Evolutionary conservation across 2,329 filamentous ascomycete genomes (phyloP).

Genomic region (Karstenula rhodostoma): DNA sequence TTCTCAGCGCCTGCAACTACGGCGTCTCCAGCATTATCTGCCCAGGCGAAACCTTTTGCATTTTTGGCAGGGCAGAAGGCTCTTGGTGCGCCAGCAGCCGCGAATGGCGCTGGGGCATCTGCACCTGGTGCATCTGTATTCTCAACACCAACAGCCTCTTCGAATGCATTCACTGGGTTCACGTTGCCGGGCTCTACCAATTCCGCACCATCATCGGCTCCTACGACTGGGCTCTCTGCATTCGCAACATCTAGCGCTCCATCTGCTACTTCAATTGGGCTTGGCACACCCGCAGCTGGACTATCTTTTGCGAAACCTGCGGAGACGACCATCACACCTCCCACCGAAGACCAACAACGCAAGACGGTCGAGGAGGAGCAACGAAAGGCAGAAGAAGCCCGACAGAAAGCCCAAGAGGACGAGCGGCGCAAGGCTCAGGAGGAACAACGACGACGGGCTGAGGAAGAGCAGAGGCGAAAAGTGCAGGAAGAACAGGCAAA

Average conservation of each 20-base stretch:
- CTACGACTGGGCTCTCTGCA: background rate
- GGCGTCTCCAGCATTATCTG: background rate
- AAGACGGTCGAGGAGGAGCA: slow-evolving; percentile 10
- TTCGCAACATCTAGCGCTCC: background rate
- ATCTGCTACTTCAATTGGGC: background rate
- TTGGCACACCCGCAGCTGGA: background rate
- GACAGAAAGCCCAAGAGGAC: slow-evolving; percentile 13
- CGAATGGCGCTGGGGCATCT: background rate
- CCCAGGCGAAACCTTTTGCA: background rate
- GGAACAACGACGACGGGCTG: slow-evolving; percentile 15
- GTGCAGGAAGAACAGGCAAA: slow-evolving; percentile 19
- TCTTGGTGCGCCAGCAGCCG: background rate
- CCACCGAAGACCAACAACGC: background rate
- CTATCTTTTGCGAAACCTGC: background rate
- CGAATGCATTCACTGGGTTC: background rate
- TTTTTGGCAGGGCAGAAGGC: background rate
- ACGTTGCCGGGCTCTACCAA: too few species aligned
- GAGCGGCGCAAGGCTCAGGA: slow-evolving; percentile 15
- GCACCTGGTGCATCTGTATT: background rate
- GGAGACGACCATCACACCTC: background rate
- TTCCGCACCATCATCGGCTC: background rate
- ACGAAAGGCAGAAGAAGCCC: slow-evolving; percentile 16
- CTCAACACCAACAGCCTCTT: background rate
- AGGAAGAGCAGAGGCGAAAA: slow-evolving; percentile 23
- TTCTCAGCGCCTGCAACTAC: background rate